A percentile compares a stretch with the other conserved stretches of the same genome.
phyloP scores from a whole-genome alignment of 306 rosid genomes.

The Malus sieversii region DNA sequence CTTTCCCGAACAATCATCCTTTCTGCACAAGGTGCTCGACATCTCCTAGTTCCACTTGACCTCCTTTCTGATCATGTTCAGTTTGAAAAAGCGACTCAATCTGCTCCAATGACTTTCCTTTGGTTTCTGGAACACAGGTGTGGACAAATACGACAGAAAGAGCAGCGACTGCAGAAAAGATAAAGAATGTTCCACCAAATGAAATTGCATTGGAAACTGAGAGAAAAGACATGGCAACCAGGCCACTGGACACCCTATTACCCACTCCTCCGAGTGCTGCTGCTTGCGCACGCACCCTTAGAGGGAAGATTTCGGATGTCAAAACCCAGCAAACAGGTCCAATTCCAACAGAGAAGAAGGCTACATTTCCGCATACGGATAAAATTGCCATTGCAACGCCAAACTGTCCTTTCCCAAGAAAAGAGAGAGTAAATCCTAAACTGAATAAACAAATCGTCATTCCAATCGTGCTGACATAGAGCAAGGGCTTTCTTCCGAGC shows the following conservation, averaged over 20 bases:
- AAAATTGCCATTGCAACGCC: conserved; percentile 45
- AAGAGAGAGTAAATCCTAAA: conserved; percentile 25
- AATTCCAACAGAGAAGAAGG: conserved; percentile 84
- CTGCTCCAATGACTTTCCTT: conserved; percentile 89
- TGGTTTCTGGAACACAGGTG: conserved; percentile 73
- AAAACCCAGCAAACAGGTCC: conserved; percentile 96
- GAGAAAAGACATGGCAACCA: conserved; percentile 82
- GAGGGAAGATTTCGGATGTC: conserved; percentile 85
- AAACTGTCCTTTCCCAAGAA: conserved; percentile 46
- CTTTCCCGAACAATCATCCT: conserved; percentile 4
- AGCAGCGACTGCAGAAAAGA: conserved; percentile 59
- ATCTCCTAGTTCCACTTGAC: conserved; percentile 65
- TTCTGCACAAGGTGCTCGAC: conserved; percentile 82
- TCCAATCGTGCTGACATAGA: conserved; percentile 78
- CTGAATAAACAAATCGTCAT: conserved; percentile 81
- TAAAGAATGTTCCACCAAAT: conserved; percentile 61
- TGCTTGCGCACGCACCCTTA: conserved; percentile 73
- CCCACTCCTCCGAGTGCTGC: conserved; percentile 76
- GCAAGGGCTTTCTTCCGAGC: conserved; percentile 77
- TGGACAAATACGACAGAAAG: conserved; percentile 60
- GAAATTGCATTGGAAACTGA: conserved; percentile 49
- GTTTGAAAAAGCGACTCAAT: conserved; percentile 64
- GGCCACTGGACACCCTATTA: conserved; percentile 69
- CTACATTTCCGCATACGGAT: conserved; percentile 86
- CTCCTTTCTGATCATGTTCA: conserved; percentile 27